These are phyloP conservation scores for Globisporangium paddicum DNA, from an alignment of 352 stramenopile genomes.

Conservation along the genomic window DNA sequence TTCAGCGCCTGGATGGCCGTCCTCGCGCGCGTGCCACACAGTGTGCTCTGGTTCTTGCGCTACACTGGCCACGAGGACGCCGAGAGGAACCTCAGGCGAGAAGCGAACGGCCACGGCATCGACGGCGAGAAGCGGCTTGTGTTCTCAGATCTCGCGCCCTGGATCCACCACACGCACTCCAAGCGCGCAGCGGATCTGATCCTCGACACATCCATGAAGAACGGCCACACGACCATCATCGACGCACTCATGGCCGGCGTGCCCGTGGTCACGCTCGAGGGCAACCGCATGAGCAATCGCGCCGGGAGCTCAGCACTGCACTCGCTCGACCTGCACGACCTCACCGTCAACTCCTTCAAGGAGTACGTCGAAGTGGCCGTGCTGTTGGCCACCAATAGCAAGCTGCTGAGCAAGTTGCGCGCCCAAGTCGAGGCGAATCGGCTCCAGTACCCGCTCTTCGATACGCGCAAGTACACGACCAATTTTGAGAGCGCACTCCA, in stretches of 20 bases:
- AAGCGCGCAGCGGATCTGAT: constrained; percentile 72
- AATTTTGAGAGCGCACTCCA: constrained; percentile 47
- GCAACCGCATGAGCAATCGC: constrained; percentile 64
- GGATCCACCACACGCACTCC: constrained; percentile 71
- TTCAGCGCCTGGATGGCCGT: constrained; percentile 83
- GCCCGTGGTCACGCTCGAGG: constrained; percentile 65
- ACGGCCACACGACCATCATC: constrained; percentile 78
- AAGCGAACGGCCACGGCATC: constrained; percentile 51
- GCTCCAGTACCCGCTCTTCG: constrained; percentile 50
- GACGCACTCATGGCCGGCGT: constrained; percentile 78
- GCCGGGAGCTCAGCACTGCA: constrained; percentile 52
- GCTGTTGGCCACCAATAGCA: constrained; percentile 28
- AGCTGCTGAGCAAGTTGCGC: constrained; percentile 33
- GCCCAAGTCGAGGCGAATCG: constrained; percentile 36
- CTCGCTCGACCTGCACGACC: constrained; percentile 39
- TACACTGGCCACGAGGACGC: constrained; percentile 51
- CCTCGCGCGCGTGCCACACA: constrained; percentile 50
- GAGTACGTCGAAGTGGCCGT: constrained; percentile 81
- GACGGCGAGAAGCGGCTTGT: constrained; percentile 42
- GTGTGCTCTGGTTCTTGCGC: constrained; percentile 74
- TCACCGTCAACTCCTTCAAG: constrained; percentile 66
- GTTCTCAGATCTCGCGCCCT: constrained; percentile 55
- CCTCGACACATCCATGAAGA: constrained; percentile 82
- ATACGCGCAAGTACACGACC: constrained; percentile 46
- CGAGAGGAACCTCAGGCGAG: constrained; percentile 35